Evolutionary conservation across 148 eudicot species (phyloP).

Genomic region (Dysphania ambrosioides): DNA sequence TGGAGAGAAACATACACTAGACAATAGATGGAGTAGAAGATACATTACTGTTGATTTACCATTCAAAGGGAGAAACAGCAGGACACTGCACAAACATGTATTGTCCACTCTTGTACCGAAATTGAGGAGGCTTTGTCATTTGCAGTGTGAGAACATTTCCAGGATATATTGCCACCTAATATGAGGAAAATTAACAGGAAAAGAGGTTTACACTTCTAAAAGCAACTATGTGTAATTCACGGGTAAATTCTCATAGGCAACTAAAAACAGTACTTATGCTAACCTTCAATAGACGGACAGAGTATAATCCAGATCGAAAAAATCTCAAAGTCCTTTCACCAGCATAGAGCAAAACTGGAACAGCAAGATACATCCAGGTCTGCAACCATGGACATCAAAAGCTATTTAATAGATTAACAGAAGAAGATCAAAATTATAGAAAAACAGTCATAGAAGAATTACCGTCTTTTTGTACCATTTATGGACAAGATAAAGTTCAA

Average conservation of each 20-base stretch:
- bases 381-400: slow-evolving; percentile 25
- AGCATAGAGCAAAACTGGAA: slow-evolving; percentile 85
- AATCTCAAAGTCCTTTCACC: slow-evolving; percentile 90
- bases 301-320: slow-evolving; percentile 66
- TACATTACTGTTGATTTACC: slow-evolving; percentile 43
- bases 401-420: slow-evolving; percentile 13
- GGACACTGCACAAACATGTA: slow-evolving; percentile 99
- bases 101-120: slow-evolving; percentile 90
- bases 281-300: slow-evolving; percentile 80
- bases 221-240: background rate
- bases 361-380: slow-evolving; percentile 96
- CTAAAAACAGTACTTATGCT: slow-evolving; percentile 12
- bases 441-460: slow-evolving; percentile 15
- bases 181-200: slow-evolving; percentile 12
- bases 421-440: background rate
- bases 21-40: background rate
- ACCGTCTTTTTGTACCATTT: slow-evolving; percentile 73
- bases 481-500: slow-evolving; percentile 61
- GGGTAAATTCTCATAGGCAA: background rate
- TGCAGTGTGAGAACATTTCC: slow-evolving; percentile 89
- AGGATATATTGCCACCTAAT: slow-evolving; percentile 76
- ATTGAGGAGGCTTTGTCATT: slow-evolving; percentile 90
- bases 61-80: slow-evolving; percentile 87
- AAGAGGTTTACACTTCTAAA: background rate
- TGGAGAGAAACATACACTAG: background rate